phyloP scores from a whole-genome alignment of 164 flowering plant species.

The Aristolochia contorta region DNA sequence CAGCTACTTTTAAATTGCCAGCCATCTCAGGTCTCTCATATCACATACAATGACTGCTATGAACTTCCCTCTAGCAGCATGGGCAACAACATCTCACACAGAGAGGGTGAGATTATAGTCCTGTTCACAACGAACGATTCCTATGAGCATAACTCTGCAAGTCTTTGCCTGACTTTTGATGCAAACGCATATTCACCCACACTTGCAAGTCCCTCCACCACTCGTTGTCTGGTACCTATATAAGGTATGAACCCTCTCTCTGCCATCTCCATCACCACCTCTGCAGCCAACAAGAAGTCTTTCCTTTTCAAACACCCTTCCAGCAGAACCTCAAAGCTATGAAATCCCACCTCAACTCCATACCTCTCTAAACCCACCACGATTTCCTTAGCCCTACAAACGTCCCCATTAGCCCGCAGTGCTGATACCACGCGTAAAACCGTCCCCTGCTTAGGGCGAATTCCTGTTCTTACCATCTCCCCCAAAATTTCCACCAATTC shows the following conservation, averaged over 20 bases:
- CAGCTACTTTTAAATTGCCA: too few species aligned
- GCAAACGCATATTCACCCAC: conserved; percentile 55
- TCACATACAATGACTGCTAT: too few species aligned
- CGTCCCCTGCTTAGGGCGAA: conserved; percentile 47
- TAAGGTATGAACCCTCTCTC: conserved; percentile 64
- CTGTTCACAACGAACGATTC: neutral
- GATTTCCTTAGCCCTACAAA: conserved; percentile 46
- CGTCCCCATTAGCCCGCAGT: conserved; percentile 47
- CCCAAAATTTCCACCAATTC: conserved; percentile 38
- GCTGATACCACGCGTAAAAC: conserved; percentile 32
- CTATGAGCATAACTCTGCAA: conserved; percentile 45
- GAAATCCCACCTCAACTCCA: conserved; percentile 42
- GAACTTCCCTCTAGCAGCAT: too few species aligned
- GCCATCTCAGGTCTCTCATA: too few species aligned
- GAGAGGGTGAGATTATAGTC: too few species aligned
- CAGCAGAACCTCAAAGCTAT: conserved; percentile 44
- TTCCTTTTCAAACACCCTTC: conserved; percentile 59
- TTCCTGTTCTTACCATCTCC: conserved; percentile 53
- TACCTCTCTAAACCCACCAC: conserved; percentile 51
- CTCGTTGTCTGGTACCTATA: conserved; percentile 49
- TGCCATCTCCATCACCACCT: conserved; percentile 54
- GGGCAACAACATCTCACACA: too few species aligned
- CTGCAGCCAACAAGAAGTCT: conserved; percentile 55
- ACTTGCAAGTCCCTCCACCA: conserved; percentile 50
- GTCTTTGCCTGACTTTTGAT: conserved; percentile 44